Evolutionary conservation across 2,329 filamentous ascomycete genomes (phyloP).

Genomic region (Ophiostoma sp.): DNA sequence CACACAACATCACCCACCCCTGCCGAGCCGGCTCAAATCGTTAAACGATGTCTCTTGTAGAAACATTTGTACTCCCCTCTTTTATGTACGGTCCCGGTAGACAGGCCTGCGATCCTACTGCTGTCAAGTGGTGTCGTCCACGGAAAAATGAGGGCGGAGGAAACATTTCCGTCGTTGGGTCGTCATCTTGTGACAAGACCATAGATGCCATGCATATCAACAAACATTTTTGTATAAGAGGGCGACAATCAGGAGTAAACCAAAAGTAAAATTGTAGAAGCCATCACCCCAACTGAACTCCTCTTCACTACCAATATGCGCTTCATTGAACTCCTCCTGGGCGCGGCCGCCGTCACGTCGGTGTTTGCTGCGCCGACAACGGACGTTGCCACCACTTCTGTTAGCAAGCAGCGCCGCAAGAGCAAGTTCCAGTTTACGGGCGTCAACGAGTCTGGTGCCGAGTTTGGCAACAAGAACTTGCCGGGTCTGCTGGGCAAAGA

Average conservation of each 20-base stretch:
- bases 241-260: background rate
- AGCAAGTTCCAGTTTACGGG: constrained; percentile 41
- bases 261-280: background rate
- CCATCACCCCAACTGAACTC: background rate
- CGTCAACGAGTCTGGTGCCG: constrained; percentile 56
- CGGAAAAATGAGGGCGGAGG: constrained; percentile 21
- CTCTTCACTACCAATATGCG: constrained; percentile 35
- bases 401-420: constrained; percentile 38
- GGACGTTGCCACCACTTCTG: constrained; percentile 31
- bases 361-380: constrained; percentile 37
- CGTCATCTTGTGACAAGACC: background rate
- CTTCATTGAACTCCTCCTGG: constrained; percentile 37
- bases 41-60: background rate
- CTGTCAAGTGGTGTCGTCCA: background rate
- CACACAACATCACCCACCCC: background rate
- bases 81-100: background rate
- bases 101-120: background rate
- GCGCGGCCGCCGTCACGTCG: constrained; percentile 36
- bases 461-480: constrained; percentile 58
- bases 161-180: constrained; percentile 12
- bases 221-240: constrained; percentile 8
- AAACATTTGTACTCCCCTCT: background rate
- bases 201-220: background rate
- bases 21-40: constrained; percentile 19
- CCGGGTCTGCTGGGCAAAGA: constrained; percentile 59